Conservation (phyloP, 208 protist species). For the Acanthamoeba castellanii region DNA sequence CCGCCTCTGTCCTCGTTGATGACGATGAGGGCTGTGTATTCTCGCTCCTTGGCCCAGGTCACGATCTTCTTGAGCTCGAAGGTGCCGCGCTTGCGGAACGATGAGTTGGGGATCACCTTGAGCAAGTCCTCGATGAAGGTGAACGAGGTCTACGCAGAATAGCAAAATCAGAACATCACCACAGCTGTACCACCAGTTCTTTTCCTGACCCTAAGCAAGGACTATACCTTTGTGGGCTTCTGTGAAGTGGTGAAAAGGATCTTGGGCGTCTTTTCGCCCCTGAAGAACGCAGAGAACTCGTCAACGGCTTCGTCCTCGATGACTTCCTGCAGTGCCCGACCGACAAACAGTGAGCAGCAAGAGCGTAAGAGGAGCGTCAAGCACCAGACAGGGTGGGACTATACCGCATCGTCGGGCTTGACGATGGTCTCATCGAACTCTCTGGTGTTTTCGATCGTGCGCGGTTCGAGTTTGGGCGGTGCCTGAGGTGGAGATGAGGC, state of each 20-base stretch:
- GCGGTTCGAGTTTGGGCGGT: conserved; percentile 63
- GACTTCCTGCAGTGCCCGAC: conserved; percentile 60
- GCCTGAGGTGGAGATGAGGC: conserved; percentile 49
- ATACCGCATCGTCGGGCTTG: conserved; percentile 88
- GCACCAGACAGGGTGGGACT: no score
- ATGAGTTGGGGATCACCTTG: conserved; percentile 85
- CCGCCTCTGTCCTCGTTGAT: conserved; percentile 88
- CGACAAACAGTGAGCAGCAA: no score
- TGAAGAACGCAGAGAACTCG: conserved; percentile 91
- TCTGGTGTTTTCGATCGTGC: conserved; percentile 91
- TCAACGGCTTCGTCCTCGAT: conserved; percentile 88
- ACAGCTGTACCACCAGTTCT: not conserved
- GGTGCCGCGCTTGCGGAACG: conserved; percentile 79
- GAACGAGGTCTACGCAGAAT: conserved; percentile 47
- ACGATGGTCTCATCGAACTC: conserved; percentile 91
- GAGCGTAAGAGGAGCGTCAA: no score
- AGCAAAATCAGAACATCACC: not conserved
- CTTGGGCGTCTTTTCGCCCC: conserved; percentile 85
- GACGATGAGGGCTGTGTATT: conserved; percentile 92
- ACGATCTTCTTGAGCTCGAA: conserved; percentile 89
- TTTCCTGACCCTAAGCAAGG: not conserved
- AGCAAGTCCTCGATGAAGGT: conserved; percentile 86
- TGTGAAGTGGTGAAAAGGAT: conserved; percentile 88
- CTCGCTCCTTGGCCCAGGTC: conserved; percentile 86
- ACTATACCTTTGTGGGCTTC: conserved; percentile 74